Percentiles rank a stretch among this genome's conserved stretches.
Evolutionary conservation across 805 yeast genomes (phyloP).

Genomic region (Huiozyma sinensis): DNA sequence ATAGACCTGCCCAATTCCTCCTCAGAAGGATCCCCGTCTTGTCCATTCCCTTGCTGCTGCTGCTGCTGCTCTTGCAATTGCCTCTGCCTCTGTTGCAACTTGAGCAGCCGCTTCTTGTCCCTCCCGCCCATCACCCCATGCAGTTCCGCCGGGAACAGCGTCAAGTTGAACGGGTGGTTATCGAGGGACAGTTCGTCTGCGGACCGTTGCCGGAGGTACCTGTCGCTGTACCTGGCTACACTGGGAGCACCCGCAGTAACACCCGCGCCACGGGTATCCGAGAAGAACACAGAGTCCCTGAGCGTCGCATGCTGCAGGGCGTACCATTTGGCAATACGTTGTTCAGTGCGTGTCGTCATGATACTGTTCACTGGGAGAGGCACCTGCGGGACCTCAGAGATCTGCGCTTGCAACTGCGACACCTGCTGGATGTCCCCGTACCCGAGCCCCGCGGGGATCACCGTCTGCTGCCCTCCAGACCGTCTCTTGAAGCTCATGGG

Average conservation of each 20-base stretch:
- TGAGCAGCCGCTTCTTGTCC: constrained; percentile 35
- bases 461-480: constrained; percentile 3
- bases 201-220: constrained; percentile 52
- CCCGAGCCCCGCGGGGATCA: constrained; percentile 63
- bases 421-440: constrained; percentile 40
- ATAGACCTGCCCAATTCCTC: constrained; percentile 29
- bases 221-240: constrained; percentile 72
- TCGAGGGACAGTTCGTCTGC: constrained; percentile 50
- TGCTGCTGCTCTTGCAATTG: constrained; percentile 8
- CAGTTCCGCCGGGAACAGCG: constrained; percentile 70
- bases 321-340: constrained; percentile 41
- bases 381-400: constrained; percentile 28
- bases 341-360: constrained; percentile 37
- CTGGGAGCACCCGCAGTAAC: constrained; percentile 43
- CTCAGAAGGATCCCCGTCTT: constrained; percentile 6
- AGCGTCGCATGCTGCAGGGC: constrained; percentile 40
- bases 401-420: neutral
- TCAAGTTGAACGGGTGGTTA: constrained; percentile 64
- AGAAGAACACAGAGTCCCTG: constrained; percentile 55
- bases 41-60: constrained; percentile 7
- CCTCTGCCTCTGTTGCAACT: neutral
- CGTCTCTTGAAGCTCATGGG: constrained; percentile 39
- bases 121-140: constrained; percentile 60
- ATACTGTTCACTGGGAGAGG: constrained; percentile 58
- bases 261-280: constrained; percentile 35